Conservation (phyloP, 2,329 filamentous ascomycete species). For the Trichoderma atroviride region DNA sequence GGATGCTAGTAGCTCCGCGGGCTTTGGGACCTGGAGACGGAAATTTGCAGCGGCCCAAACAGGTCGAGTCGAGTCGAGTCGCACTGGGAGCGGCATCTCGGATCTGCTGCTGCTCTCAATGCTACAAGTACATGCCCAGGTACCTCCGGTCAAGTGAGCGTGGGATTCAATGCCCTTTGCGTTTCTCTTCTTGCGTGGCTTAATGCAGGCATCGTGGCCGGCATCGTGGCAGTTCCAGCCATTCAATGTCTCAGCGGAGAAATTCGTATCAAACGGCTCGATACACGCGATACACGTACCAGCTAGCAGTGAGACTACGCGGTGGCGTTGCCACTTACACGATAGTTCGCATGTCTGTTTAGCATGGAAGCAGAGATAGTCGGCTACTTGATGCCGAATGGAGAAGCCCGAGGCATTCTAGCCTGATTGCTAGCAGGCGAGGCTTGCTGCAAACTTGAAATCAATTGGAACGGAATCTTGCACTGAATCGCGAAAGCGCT, state of each 20-base stretch:
- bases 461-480: neutral
- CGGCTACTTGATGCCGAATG: neutral
- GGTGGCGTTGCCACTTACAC: neutral
- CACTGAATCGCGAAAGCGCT: neutral
- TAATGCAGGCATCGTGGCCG: neutral
- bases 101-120: neutral
- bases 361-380: neutral
- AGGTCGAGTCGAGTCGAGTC: neutral
- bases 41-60: neutral
- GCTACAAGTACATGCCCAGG: too few relatives aligned
- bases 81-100: neutral
- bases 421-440: neutral
- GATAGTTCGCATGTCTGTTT: neutral
- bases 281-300: neutral
- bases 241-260: neutral
- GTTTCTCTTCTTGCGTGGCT: neutral
- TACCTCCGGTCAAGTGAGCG: neutral
- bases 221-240: neutral
- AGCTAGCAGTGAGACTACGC: neutral
- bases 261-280: neutral
- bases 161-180: neutral
- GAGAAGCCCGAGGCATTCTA: neutral
- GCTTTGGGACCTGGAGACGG: neutral
- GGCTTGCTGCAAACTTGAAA: neutral
- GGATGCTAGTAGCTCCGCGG: neutral